Evolutionary conservation across 208 protist species (phyloP).

Genomic region (Angomonas desouzai): DNA sequence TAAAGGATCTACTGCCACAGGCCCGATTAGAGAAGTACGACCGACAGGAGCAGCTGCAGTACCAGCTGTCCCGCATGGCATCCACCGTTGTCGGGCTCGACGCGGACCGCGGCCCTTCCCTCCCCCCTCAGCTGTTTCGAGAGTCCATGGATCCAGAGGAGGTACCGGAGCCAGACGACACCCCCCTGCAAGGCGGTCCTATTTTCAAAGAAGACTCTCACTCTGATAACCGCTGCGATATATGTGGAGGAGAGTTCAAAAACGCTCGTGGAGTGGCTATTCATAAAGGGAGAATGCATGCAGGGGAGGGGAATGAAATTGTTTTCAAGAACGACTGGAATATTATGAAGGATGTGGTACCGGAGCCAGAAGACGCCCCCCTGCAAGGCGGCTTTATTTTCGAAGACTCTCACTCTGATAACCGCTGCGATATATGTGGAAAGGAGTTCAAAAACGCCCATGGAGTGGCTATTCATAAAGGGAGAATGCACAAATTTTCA

Average conservation of each 20-base stretch:
- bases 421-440: not conserved
- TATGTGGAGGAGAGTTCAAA: not conserved
- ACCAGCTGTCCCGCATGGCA: too few species aligned
- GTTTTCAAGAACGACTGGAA: not conserved
- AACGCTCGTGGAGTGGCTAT: not conserved
- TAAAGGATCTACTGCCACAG: too few species aligned
- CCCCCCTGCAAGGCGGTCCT: not conserved
- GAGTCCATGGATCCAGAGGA: too few species aligned
- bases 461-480: not conserved
- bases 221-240: not conserved
- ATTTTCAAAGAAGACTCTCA: not conserved
- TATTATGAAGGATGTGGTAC: not conserved
- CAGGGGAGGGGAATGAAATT: too few species aligned
- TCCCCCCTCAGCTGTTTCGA: too few species aligned
- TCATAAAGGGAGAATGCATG: slow-evolving; percentile 2
- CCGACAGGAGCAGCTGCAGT: too few species aligned
- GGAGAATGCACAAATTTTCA: not conserved
- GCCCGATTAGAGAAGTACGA: too few species aligned
- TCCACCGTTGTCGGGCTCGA: too few species aligned
- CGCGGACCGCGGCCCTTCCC: too few species aligned
- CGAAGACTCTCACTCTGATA: not conserved
- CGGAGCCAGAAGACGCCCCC: not conserved
- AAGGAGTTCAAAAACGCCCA: slow-evolving; percentile 1
- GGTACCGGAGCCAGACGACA: not conserved
- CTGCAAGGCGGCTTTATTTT: not conserved